These are phyloP conservation scores for Apophysomyces ossiformis DNA, from an alignment of 371 early-diverging fungal genomes.

Conservation along the genomic window DNA sequence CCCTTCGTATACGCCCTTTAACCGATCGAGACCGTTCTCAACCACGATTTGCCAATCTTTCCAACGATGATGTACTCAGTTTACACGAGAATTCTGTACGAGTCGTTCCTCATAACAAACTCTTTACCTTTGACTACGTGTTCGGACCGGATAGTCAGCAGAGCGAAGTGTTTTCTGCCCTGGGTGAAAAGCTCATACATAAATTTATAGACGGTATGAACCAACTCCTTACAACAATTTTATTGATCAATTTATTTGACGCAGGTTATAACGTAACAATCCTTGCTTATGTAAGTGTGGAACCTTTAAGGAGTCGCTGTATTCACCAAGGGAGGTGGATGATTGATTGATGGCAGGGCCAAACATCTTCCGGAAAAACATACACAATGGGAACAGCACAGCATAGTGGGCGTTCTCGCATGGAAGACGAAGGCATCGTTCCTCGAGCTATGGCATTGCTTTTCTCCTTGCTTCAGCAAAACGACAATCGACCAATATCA, in stretches of 20 bases:
- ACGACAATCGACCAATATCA: constrained; percentile 33
- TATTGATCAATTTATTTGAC: not conserved
- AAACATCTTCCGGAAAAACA: constrained; percentile 98
- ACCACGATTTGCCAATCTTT: constrained; percentile 44
- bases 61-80: constrained; percentile 37
- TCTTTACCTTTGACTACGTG: constrained; percentile 54
- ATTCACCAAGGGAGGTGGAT: too few species aligned
- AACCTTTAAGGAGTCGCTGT: too few species aligned
- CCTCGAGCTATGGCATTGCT: constrained; percentile 86
- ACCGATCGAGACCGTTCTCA: constrained; percentile 50
- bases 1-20: constrained; percentile 49
- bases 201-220: constrained; percentile 50
- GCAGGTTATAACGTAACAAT: constrained; percentile 93
- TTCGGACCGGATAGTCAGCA: constrained; percentile 47
- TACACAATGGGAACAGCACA: constrained; percentile 97
- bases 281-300: constrained; percentile 85
- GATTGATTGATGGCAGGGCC: constrained; percentile 50
- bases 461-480: constrained; percentile 60
- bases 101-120: constrained; percentile 46
- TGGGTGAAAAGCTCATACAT: constrained; percentile 43
- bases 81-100: constrained; percentile 47
- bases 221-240: too few species aligned
- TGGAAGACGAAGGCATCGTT: constrained; percentile 80
- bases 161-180: constrained; percentile 41
- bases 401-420: constrained; percentile 64